Evolutionary conservation across 192 early-diverging fungal genomes (phyloP).

Genomic region (Fimicolochytrium jonesii): DNA sequence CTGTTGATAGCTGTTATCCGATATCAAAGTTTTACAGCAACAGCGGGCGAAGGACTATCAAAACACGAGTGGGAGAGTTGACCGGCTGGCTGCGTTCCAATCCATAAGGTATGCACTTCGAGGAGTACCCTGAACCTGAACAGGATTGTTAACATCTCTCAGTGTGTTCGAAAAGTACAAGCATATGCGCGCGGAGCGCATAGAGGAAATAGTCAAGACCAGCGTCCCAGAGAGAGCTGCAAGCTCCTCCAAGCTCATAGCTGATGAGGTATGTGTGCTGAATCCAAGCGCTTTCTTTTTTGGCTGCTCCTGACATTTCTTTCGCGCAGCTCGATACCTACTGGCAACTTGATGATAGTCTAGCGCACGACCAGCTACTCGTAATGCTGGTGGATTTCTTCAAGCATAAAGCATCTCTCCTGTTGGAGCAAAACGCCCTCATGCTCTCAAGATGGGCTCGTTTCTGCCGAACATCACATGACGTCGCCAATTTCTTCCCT

Average conservation of each 20-base stretch:
- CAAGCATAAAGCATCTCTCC: slow-evolving; percentile 23
- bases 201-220: slow-evolving; percentile 32
- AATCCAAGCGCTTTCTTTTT: too few species aligned
- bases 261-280: slow-evolving; percentile 31
- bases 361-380: slow-evolving; percentile 19
- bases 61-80: slow-evolving; percentile 31
- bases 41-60: slow-evolving; percentile 46
- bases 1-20: slow-evolving; percentile 39
- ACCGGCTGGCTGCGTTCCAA: slow-evolving; percentile 35
- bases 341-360: slow-evolving; percentile 37
- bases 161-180: slow-evolving; percentile 45
- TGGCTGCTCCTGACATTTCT: too few species aligned
- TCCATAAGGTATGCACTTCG: slow-evolving; percentile 28
- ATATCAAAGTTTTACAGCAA: slow-evolving; percentile 38
- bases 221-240: slow-evolving; percentile 27
- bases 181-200: slow-evolving; percentile 27
- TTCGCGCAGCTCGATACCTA: slow-evolving; percentile 28
- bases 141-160: too few species aligned
- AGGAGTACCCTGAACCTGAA: too few species aligned
- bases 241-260: slow-evolving; percentile 14
- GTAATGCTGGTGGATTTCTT: slow-evolving; percentile 35
- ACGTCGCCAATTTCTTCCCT: slow-evolving; percentile 26
- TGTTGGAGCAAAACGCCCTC: slow-evolving; percentile 37
- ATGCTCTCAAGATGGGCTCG: slow-evolving; percentile 48
- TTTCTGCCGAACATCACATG: slow-evolving; percentile 44